These are phyloP conservation scores for Tilletia indica DNA, from an alignment of 1,284 basidiomycete genomes.

Conservation along the genomic window DNA sequence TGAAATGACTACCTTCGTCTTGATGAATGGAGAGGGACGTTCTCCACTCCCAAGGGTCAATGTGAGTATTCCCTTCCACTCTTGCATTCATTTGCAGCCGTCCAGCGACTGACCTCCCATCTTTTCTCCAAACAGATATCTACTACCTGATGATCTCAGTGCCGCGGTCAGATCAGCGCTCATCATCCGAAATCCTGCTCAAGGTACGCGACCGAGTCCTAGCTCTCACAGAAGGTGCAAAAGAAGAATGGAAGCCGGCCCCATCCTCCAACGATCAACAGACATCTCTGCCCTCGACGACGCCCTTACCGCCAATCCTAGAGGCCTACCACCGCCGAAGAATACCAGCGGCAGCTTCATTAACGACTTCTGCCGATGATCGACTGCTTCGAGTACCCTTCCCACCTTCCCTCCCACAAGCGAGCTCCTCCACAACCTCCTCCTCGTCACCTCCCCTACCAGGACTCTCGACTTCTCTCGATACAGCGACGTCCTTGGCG, in stretches of 20 bases:
- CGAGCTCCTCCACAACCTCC: not conserved
- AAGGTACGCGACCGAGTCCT: not conserved
- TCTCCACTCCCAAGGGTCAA: conserved; percentile 73
- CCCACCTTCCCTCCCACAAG: conserved; percentile 2
- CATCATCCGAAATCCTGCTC: not conserved
- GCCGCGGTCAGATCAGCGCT: not conserved
- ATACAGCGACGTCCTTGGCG: not conserved
- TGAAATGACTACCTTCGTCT: conserved; percentile 62
- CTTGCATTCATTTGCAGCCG: too few species aligned
- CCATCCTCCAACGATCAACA: not conserved
- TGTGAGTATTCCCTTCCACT: conserved; percentile 24
- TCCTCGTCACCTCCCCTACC: not conserved
- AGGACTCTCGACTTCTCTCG: not conserved
- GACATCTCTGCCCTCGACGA: not conserved
- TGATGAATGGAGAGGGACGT: conserved; percentile 74
- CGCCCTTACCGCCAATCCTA: conserved; percentile 1
- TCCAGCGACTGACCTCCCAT: not conserved
- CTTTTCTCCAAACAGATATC: not conserved
- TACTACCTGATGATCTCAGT: conserved; percentile 10
- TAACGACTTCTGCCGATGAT: not conserved
- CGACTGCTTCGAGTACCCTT: not conserved
- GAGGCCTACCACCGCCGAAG: conserved; percentile 12
- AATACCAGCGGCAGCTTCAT: not conserved
- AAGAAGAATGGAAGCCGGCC: conserved; percentile 9
- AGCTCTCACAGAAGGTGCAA: not conserved